These are phyloP conservation scores for Zarea fungicola DNA, from an alignment of 2,329 filamentous ascomycete species.

Conservation along the genomic window DNA sequence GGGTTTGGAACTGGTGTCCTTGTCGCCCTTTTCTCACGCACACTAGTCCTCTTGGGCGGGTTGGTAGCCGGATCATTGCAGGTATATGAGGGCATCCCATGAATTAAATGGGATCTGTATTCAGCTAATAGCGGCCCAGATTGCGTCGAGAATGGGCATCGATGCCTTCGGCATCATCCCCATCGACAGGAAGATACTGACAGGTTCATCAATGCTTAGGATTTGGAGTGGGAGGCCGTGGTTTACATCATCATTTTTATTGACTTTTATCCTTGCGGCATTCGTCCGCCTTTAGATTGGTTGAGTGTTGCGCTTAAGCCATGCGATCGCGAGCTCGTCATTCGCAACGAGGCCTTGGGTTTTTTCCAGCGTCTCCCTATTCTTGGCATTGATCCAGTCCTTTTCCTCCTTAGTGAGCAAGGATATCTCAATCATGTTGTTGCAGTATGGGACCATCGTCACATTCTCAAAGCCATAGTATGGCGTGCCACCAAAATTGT, in stretches of 20 bases:
- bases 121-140: constrained; percentile 22
- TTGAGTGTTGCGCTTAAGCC: constrained; percentile 83
- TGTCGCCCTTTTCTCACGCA: constrained; percentile 65
- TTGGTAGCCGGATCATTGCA: constrained; percentile 58
- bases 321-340: constrained; percentile 66
- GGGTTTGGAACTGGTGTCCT: constrained; percentile 60
- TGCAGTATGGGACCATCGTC: constrained; percentile 93
- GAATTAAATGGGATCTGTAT: not conserved
- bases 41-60: constrained; percentile 62
- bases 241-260: constrained; percentile 65
- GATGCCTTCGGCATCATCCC: constrained; percentile 33
- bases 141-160: constrained; percentile 40
- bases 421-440: constrained; percentile 72
- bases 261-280: constrained; percentile 64
- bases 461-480: constrained; percentile 95
- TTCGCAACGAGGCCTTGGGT: constrained; percentile 70
- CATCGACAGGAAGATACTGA: constrained; percentile 30
- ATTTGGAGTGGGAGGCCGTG: constrained; percentile 53
- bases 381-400: constrained; percentile 82
- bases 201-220: constrained; percentile 37
- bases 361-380: constrained; percentile 75
- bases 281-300: constrained; percentile 45
- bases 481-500: constrained; percentile 88
- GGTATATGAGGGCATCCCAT: constrained; percentile 39
- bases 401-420: constrained; percentile 71